Base-by-base conservation (phyloP, 2,329 filamentous ascomycete genomes). In the Atkinsonella texensis region DNA sequence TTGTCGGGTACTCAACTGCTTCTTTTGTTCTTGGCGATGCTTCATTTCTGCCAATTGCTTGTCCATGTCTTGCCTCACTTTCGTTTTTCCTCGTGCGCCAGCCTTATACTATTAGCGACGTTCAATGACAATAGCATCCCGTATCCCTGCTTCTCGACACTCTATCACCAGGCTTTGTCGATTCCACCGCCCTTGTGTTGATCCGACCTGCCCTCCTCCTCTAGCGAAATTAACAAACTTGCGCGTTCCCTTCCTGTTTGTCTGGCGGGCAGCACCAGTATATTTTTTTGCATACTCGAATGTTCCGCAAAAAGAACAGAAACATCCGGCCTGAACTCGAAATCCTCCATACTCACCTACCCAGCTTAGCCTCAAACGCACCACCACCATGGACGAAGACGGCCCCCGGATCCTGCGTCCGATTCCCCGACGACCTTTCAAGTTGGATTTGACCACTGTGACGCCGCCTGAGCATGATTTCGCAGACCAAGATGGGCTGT, bases 381-480 rank as follows among this genome's bases (percentile, higher is more conserved):
- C 17, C 17, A 43, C 10, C 43, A 35, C 31, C 17, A 71, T 72
- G 70, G 60, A 66, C 43, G 65, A 72, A 51, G 68, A 71, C 54
- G 68, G 72, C 42, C 78, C 80, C 52, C 74, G 74, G 39, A 69
- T 89, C 56, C 63, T 85, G 56, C 82, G 83, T 47, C 88, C 88
- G 6, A 77, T 83, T 54, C 85, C 87, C 20, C 80, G 84, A 53
- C 80, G 87, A 44, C 77, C 84, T 15, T 90, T 90, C 69, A 77
- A 83, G 32, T 66, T 84, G 54, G 75, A 74, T 52, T 69, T 74
- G 45, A 67, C 67, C 49, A 70, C 66, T 55, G 68, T 70, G 39
- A 75, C 72, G 9, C 73, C 74, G 7, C 71, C 72, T 1, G 64
- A 65, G 31, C 65, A 70, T 38, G 55, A 59, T 49, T 62, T 64